A percentile compares a stretch with the other conserved stretches of the same genome.
Evolutionary conservation across 2,329 filamentous ascomycete species (phyloP).

Genomic region (Colletotrichum spinosum): DNA sequence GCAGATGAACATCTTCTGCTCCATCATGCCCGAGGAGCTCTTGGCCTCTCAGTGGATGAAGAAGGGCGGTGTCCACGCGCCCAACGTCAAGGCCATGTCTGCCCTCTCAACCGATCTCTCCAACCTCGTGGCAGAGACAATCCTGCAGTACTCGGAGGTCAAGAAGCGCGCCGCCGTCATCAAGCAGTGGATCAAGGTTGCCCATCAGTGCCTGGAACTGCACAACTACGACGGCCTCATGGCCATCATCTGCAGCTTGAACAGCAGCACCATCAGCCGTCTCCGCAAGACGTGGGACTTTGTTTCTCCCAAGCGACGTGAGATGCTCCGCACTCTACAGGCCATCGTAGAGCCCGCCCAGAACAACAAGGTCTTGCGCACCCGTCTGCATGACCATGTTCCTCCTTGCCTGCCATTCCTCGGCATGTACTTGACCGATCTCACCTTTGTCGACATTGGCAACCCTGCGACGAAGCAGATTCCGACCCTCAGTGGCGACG

Average conservation of each 20-base stretch:
- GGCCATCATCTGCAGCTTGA: conserved; percentile 95
- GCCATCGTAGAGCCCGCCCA: conserved; percentile 88
- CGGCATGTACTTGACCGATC: conserved; percentile 94
- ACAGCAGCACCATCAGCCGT: conserved; percentile 89
- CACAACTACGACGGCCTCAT: conserved; percentile 97
- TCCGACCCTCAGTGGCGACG: conserved; percentile 57
- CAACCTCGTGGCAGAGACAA: conserved; percentile 92
- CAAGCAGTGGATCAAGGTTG: conserved; percentile 99
- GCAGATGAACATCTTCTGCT: conserved; percentile 91
- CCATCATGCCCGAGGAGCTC: conserved; percentile 91
- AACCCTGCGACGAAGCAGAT: conserved; percentile 88
- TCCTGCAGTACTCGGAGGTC: conserved; percentile 86
- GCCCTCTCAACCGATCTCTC: conserved; percentile 91
- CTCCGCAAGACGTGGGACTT: conserved; percentile 93
- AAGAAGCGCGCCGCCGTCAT: conserved; percentile 92
- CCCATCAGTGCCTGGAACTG: conserved; percentile 84
- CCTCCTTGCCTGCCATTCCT: conserved; percentile 95
- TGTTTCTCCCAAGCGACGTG: conserved; percentile 85
- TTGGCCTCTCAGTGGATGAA: conserved; percentile 95
- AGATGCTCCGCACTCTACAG: conserved; percentile 81
- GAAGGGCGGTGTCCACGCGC: conserved; percentile 80
- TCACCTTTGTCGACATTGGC: conserved; percentile 95
- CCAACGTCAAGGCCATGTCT: conserved; percentile 95
- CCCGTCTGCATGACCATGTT: conserved; percentile 84
- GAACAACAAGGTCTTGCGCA: conserved; percentile 89